A percentile compares a stretch with the other conserved stretches of the same genome.
phyloP scores from a whole-genome alignment of 768 basidiomycete genomes.

The Hericium erinaceus region DNA sequence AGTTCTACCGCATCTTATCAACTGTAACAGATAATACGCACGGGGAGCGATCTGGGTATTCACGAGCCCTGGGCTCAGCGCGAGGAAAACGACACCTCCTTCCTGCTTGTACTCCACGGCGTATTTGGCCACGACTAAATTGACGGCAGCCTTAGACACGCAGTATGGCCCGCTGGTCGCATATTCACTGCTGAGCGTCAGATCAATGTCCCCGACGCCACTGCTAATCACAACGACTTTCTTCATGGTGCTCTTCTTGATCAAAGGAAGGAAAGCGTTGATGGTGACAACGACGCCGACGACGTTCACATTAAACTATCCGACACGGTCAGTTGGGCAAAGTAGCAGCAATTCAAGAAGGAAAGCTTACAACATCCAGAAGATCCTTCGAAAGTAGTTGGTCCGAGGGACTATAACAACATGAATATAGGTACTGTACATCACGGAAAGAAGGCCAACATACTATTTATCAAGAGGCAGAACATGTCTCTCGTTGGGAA shows the following conservation, averaged over 20 bases:
- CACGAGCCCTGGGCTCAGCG: conserved; percentile 30
- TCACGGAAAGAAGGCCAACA: background rate
- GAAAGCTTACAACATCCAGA: background rate
- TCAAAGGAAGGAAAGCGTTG: conserved; percentile 31
- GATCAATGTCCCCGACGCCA: conserved; percentile 22
- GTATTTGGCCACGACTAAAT: conserved; percentile 29
- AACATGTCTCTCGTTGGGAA: background rate
- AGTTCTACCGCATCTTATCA: background rate
- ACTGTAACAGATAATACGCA: background rate
- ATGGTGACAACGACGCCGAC: conserved; percentile 26
- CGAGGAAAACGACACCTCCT: conserved; percentile 25
- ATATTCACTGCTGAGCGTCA: conserved; percentile 14
- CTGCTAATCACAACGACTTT: conserved; percentile 27
- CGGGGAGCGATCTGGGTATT: conserved; percentile 17
- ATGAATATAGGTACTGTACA: background rate
- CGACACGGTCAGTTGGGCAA: background rate
- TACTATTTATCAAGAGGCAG: background rate
- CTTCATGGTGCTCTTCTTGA: conserved; percentile 24
- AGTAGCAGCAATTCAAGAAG: background rate
- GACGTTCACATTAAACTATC: conserved; percentile 26
- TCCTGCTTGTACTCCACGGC: conserved; percentile 23
- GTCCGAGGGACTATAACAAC: background rate
- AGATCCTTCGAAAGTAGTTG: background rate
- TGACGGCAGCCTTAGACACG: conserved; percentile 29
- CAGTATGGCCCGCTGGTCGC: conserved; percentile 18